Evolutionary conservation across 129 eudicot species (phyloP).

Genomic region (Silybum marianum): DNA sequence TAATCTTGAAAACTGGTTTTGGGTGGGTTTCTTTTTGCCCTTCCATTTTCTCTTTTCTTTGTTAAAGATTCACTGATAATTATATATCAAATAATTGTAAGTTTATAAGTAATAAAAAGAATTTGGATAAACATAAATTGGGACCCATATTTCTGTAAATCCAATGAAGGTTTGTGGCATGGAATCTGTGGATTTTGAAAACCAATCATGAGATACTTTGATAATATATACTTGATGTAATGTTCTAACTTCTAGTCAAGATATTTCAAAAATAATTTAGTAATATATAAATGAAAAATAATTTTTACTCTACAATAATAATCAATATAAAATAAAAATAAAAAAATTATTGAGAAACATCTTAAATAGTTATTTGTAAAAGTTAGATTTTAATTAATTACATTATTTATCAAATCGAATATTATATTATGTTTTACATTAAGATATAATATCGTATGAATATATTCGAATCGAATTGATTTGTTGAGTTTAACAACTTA

Average conservation of each 20-base stretch:
- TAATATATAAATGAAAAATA: too few species aligned
- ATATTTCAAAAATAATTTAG: neutral
- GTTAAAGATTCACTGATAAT: constrained; percentile 4
- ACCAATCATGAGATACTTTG: constrained; percentile 11
- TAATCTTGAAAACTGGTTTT: constrained; percentile 49
- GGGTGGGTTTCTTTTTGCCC: constrained; percentile 26
- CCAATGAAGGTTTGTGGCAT: neutral
- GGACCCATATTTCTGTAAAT: constrained; percentile 29
- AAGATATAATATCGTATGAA: neutral
- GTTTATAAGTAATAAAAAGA: constrained; percentile 13
- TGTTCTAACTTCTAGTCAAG: constrained; percentile 14
- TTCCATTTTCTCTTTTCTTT: constrained; percentile 24
- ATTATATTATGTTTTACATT: neutral
- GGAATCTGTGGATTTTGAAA: constrained; percentile 7
- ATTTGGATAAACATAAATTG: constrained; percentile 36
- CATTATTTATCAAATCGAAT: neutral
- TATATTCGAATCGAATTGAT: neutral
- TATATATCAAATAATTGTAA: neutral
- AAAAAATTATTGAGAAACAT: neutral
- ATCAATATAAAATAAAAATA: neutral
- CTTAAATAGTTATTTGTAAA: neutral
- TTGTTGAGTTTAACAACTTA: neutral
- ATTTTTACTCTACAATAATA: neutral
- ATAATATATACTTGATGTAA: neutral
- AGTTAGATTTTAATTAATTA: neutral